Conservation (phyloP, 2,329 filamentous ascomycete genomes). For the Monosporascus sp. region DNA sequence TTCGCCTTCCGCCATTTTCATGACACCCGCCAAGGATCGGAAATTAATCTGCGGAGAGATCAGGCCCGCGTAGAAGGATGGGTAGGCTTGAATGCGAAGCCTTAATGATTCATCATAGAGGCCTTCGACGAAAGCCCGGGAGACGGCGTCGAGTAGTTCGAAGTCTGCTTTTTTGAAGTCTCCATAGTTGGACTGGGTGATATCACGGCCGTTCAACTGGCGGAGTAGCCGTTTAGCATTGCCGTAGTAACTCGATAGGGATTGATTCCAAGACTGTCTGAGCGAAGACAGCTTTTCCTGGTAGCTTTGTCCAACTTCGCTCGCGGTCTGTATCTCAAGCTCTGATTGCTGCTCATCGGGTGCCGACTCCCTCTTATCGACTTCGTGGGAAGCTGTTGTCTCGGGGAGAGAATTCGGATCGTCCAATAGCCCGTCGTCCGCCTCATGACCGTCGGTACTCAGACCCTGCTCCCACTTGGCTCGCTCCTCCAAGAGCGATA, state of each 20-base stretch:
- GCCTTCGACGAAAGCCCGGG: conserved; percentile 49
- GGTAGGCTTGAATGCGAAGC: conserved; percentile 37
- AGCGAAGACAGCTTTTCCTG: conserved; percentile 25
- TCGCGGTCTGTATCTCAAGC: conserved; percentile 3
- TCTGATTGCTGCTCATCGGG: conserved; percentile 2
- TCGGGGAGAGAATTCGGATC: conserved; percentile 16
- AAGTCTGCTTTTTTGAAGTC: conserved; percentile 41
- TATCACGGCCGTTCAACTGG: conserved; percentile 44
- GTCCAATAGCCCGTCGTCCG: conserved; percentile 27
- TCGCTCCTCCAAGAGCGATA: conserved; percentile 59
- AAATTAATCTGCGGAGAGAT: conserved; percentile 22
- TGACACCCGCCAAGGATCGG: conserved; percentile 50
- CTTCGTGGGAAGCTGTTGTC: neutral
- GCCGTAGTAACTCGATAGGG: conserved; percentile 41
- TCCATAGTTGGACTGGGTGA: conserved; percentile 40
- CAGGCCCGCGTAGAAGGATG: conserved; percentile 39
- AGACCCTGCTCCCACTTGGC: conserved; percentile 64
- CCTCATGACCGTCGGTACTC: conserved; percentile 34
- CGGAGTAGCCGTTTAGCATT: conserved; percentile 45
- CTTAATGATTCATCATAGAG: conserved; percentile 43
- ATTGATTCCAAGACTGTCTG: conserved; percentile 36
- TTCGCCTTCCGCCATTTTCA: conserved; percentile 53
- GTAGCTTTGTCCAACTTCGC: neutral
- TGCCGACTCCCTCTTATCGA: conserved; percentile 1
- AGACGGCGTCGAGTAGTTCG: conserved; percentile 46